Evolutionary conservation across 345 rosid genomes (phyloP), one percentile per base, ranked within the genome.

Genomic region (Trapa bicornis): DNA sequence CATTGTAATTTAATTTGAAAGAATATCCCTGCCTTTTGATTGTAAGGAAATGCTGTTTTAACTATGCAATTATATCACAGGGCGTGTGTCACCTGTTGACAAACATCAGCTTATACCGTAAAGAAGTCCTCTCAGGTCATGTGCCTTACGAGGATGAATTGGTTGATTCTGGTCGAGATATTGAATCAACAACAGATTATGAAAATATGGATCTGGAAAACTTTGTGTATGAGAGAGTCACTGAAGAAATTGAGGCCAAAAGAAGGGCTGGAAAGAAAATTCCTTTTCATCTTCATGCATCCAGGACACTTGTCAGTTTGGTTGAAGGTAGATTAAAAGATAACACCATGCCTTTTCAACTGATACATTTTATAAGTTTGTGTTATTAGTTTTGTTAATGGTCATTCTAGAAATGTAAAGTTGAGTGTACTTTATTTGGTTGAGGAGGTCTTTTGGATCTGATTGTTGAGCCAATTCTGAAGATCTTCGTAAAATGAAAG

Each of bases 161-260:
- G 70, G 92, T 83, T 64, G 85, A 76, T 68, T 80, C 92, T 66
- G 73, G 69, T 73, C 76, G 74, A 73, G 83, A 86, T 50, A 57
- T 80, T 76, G 91, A 79, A 74, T 74, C 83, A 69, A 66, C 69
- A 70, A 70, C 85, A 68, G 92, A 83, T 65, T 80, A 84, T 47
- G 97, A 90, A 74, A 89, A 88, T 73, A 93, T 90, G 97, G 97
- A 93, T 57, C 75, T 93, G 72, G 96, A 91, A 79, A 88, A 78
- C 74, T 76, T 83, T 82, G 92, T 82, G 37, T 80, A 80, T 72
- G 82, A 78, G 73, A 89, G 84, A 81, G 87, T 83, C 64, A 80
- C 71, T 38, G 89, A 87, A 75, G 97, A 86, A 80, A 71, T 86
- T 62, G 85, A 90, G 79, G 86, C 87, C 37, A 80, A 81, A 70